Evolutionary conservation across 2,329 filamentous ascomycete genomes (phyloP).

Genomic region (Epichloe aotearoae): DNA sequence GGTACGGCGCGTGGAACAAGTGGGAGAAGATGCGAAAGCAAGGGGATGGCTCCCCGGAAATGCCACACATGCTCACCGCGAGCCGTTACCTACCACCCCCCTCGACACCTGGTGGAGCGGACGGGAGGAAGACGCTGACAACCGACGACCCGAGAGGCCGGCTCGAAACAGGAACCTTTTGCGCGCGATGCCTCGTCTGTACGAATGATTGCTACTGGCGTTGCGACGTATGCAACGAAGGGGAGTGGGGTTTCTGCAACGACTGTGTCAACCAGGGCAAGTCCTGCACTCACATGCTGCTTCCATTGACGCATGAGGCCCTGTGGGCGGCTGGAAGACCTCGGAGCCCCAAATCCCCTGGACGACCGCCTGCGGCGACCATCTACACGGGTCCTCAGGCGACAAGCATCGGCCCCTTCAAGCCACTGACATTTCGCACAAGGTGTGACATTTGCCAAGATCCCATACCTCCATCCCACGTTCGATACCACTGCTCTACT

Average conservation of each 20-base stretch:
- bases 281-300: constrained; percentile 68
- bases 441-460: constrained; percentile 68
- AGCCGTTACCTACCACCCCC: constrained; percentile 42
- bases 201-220: constrained; percentile 83
- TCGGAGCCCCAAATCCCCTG: constrained; percentile 30
- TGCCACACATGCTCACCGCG: constrained; percentile 44
- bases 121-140: constrained; percentile 45
- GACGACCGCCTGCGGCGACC: constrained; percentile 33
- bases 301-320: constrained; percentile 57
- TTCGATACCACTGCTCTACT: constrained; percentile 66
- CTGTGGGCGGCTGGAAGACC: constrained; percentile 22
- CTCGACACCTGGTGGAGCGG: constrained; percentile 34
- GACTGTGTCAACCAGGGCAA: constrained; percentile 70
- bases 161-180: constrained; percentile 73
- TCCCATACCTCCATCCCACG: constrained; percentile 54
- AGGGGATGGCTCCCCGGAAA: constrained; percentile 27
- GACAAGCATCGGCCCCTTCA: constrained; percentile 41
- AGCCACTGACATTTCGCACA: constrained; percentile 57
- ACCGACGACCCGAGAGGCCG: constrained; percentile 54
- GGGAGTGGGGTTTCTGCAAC: constrained; percentile 92
- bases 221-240: constrained; percentile 75
- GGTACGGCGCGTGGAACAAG: constrained; percentile 52
- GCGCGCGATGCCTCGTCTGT: constrained; percentile 58
- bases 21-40: constrained; percentile 43
- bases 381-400: constrained; percentile 34